Evolutionary conservation across 805 yeast genomes (phyloP).

Genomic region (Hermanozyma aechmeae): DNA sequence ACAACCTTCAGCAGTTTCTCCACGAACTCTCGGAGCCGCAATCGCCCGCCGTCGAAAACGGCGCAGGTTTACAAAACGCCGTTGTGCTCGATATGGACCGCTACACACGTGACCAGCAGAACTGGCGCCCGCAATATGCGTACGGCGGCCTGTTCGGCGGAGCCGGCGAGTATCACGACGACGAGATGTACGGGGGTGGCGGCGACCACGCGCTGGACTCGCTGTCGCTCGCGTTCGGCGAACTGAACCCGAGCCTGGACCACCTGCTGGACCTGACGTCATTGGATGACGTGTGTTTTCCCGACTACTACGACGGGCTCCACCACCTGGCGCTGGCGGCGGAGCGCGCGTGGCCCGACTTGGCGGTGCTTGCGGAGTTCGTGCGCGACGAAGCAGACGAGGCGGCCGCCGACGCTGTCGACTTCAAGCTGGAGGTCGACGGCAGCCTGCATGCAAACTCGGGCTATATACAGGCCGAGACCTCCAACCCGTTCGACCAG

Average conservation of each 20-base stretch:
- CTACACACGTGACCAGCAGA: constrained; percentile 22
- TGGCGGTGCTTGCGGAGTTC: constrained; percentile 65
- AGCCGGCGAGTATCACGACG: constrained; percentile 1
- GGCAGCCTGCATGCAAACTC: not conserved
- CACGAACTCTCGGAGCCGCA: too few species aligned
- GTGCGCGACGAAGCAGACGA: constrained; percentile 55
- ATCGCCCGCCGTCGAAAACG: too few species aligned
- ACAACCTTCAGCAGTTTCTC: constrained; percentile 23
- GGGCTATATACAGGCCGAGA: not conserved
- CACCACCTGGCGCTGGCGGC: constrained; percentile 7
- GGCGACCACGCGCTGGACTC: constrained; percentile 4
- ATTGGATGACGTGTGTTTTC: constrained; percentile 87
- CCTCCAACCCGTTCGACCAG: constrained; percentile 6
- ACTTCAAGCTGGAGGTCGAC: constrained; percentile 4
- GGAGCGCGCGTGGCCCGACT: constrained; percentile 88
- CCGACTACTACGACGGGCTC: constrained; percentile 44
- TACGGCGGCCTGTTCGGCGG: constrained; percentile 3
- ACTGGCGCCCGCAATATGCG: constrained; percentile 6
- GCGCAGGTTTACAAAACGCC: constrained; percentile 5
- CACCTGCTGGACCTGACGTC: constrained; percentile 61
- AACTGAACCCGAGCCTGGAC: constrained; percentile 57
- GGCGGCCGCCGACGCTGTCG: constrained; percentile 10
- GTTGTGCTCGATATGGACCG: constrained; percentile 33
- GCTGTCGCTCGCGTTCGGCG: constrained; percentile 30
- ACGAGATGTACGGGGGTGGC: constrained; percentile 3